phyloP scores from a whole-genome alignment of 2,329 filamentous ascomycete species.

The Exophiala phaeomuriformis region DNA sequence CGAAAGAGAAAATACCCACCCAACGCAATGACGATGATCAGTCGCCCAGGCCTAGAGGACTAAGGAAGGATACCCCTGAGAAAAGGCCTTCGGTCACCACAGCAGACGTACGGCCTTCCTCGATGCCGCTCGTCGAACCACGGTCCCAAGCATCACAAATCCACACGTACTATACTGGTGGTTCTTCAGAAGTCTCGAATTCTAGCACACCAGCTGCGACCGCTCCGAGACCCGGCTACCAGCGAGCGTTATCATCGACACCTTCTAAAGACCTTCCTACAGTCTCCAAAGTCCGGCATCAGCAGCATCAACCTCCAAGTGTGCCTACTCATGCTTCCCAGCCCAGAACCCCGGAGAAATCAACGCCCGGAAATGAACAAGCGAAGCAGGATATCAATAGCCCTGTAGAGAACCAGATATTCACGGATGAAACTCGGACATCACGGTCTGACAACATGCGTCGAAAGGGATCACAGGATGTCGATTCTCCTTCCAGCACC shows the following conservation, averaged over 20 bases:
- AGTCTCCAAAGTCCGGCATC: slow-evolving; percentile 38
- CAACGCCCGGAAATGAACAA: background rate
- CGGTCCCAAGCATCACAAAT: background rate
- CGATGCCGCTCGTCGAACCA: background rate
- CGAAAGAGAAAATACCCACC: background rate
- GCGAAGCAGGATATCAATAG: slow-evolving; percentile 1
- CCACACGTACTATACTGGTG: background rate
- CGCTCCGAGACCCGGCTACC: slow-evolving; percentile 28
- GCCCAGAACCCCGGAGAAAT: background rate
- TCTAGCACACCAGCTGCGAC: background rate
- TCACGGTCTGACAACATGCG: slow-evolving; percentile 8
- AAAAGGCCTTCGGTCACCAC: background rate
- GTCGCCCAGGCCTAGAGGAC: background rate
- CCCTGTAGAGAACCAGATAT: slow-evolving; percentile 7
- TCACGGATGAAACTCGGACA: slow-evolving; percentile 19
- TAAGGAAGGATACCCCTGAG: background rate
- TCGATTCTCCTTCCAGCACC: background rate
- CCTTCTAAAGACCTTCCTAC: slow-evolving; percentile 41
- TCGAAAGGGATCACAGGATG: slow-evolving; percentile 6
- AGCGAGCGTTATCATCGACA: slow-evolving; percentile 40
- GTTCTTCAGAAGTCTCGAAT: background rate
- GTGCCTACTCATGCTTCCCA: background rate
- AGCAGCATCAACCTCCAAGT: slow-evolving; percentile 6
- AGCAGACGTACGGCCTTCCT: background rate
- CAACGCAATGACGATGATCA: background rate